phyloP scores from a whole-genome alignment of 2,329 filamentous ascomycete genomes.

The Fusarium sp. region DNA sequence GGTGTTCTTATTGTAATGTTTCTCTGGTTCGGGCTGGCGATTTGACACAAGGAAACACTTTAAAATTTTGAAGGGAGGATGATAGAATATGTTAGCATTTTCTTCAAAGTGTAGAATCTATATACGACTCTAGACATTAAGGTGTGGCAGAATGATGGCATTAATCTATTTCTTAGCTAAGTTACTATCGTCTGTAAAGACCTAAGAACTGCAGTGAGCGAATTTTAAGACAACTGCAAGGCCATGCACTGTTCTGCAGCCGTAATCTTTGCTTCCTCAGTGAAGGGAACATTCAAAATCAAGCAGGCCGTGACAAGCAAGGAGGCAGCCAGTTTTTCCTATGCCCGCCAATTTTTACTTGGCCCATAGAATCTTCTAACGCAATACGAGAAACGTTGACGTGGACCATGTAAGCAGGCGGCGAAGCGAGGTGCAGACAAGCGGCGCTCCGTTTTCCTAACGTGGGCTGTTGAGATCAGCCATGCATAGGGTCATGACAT shows the following conservation, averaged over 20 bases:
- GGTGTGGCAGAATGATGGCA: not conserved
- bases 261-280: not conserved
- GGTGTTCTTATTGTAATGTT: not conserved
- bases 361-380: not conserved
- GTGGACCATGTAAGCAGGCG: not conserved
- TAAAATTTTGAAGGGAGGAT: not conserved
- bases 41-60: fast-evolving
- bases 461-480: not conserved
- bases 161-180: not conserved
- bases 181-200: not conserved
- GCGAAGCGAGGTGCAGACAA: not conserved
- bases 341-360: not conserved
- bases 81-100: not conserved
- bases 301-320: not conserved
- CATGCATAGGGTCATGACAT: not conserved
- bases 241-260: not conserved
- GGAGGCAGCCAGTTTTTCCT: not conserved
- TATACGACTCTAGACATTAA: not conserved
- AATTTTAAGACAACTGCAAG: too few species aligned
- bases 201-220: too few species aligned
- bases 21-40: not conserved
- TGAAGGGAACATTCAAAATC: not conserved
- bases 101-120: not conserved
- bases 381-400: not conserved
- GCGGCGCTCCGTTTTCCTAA: not conserved